Evolutionary conservation across 106 monocot species (phyloP).

Genomic region (Dioscorea dumetorum): DNA sequence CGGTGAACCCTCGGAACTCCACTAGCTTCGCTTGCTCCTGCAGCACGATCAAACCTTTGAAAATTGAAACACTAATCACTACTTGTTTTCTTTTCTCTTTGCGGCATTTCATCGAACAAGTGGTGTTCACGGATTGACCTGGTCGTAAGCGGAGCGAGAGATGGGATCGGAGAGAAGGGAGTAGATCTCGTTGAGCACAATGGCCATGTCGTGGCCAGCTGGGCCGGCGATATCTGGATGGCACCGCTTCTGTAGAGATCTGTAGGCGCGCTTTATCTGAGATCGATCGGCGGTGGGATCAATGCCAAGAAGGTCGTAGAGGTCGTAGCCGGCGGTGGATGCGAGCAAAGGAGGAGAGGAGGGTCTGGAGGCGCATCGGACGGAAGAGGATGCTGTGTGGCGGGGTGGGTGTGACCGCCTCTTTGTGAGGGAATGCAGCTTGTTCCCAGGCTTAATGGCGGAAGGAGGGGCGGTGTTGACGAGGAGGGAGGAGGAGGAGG

Average conservation of each 20-base stretch:
- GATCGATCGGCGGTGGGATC: conserved; percentile 54
- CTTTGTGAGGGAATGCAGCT: too few species aligned
- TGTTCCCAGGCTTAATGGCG: neutral
- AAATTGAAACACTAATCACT: neutral
- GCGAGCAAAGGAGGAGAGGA: conserved; percentile 23
- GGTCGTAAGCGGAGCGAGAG: conserved; percentile 57
- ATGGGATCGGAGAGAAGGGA: conserved; percentile 76
- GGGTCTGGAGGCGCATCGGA: neutral
- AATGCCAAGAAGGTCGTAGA: conserved; percentile 69
- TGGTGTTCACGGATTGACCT: conserved; percentile 26
- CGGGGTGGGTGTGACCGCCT: neutral
- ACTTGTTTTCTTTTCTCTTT: neutral
- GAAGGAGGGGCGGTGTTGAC: neutral
- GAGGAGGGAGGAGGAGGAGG: neutral
- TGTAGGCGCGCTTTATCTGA: conserved; percentile 77
- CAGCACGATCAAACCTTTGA: neutral
- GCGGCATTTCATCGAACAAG: neutral
- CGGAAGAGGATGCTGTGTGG: neutral
- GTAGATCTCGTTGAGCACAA: conserved; percentile 80
- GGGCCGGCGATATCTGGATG: conserved; percentile 91
- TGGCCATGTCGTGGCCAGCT: conserved; percentile 79
- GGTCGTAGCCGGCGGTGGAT: conserved; percentile 31
- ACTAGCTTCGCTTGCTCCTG: conserved; percentile 63
- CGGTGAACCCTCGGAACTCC: conserved; percentile 68
- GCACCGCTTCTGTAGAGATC: conserved; percentile 79